Base-by-base conservation (phyloP, 805 yeast species). In the Wickerhamomyces canadensis region DNA sequence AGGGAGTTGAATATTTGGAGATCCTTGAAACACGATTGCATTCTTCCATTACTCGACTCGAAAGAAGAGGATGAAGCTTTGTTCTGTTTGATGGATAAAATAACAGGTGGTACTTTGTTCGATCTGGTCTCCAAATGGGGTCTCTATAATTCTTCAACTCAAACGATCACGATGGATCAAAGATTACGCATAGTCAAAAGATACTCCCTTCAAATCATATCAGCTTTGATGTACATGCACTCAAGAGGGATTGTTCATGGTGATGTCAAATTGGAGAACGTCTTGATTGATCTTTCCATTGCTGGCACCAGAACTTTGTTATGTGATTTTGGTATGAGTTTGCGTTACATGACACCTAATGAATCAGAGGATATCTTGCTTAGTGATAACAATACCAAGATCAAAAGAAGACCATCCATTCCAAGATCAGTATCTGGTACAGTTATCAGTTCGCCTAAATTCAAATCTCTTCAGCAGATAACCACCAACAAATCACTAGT, bases 261-360 rank as follows among this genome's bases (percentile, higher is more conserved):
- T 27, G 93, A 83, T 63, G 62, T 83, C 42, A 83, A 83, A 56
- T 82, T 88, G 3, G 89, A 82, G 50, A 83, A 83, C 51, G 67
- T 82, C 12, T 61, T 83, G 42, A 49, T 83, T 15, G 72, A 76
- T 38, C 89, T 83, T 6, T 45, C 44, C 11, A 55, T 54, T 5
- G 42, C 45, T 16, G 42, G 48, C 22, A 46, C 62, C 41, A 57
- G 48, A 34, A 55, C 85, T 44, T 54, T 81, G 19, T 55, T 89
- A 6, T 85, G 96, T 61, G 98, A 89, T 60, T 89, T 89, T 63
- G 98, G 98, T 5, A 85, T 89, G 94, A 67, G 77, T 34, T 63
- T 65, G 14, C 49, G 45, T 24, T 49, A 45, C 35, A 51, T 36
- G 33, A 32, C 26, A 1, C 43, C 49, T 11, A 37, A 34, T 22